Conservation (phyloP, 768 basidiomycete species). For the Tephrocybe sp. region DNA sequence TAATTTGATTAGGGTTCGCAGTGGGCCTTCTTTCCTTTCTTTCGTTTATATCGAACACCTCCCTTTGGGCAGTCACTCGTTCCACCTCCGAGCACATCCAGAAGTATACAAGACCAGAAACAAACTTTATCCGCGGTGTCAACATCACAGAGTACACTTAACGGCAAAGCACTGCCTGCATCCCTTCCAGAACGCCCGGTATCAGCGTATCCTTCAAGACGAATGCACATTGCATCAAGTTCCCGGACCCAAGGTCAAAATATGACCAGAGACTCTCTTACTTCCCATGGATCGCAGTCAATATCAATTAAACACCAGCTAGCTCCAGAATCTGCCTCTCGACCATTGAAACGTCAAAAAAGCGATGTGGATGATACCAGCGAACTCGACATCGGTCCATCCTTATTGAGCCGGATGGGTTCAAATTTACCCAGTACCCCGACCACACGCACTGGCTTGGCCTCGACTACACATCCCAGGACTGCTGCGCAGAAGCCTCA, state of each 20-base stretch:
- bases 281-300: constrained; percentile 3
- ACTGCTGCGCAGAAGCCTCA: constrained; percentile 5
- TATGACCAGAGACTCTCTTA: background rate
- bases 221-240: constrained; percentile 13
- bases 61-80: constrained; percentile 45
- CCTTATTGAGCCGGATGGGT: constrained; percentile 43
- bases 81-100: constrained; percentile 14
- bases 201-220: constrained; percentile 10
- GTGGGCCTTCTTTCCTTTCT: constrained; percentile 37
- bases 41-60: constrained; percentile 37
- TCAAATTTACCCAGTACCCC: constrained; percentile 6
- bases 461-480: background rate
- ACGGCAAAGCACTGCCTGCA: constrained; percentile 3
- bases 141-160: constrained; percentile 1
- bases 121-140: constrained; percentile 3
- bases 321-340: constrained; percentile 27
- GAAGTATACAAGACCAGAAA: constrained; percentile 6
- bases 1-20: constrained; percentile 57
- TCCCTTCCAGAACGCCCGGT: constrained; percentile 10
- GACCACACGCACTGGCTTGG: constrained; percentile 2
- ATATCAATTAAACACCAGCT: constrained; percentile 14
- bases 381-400: constrained; percentile 26
- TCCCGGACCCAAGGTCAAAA: constrained; percentile 5
- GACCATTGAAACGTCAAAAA: constrained; percentile 35
- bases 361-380: constrained; percentile 15